These are phyloP conservation scores for Leishmania arabica DNA, from an alignment of 208 protist genomes.

Conservation along the genomic window DNA sequence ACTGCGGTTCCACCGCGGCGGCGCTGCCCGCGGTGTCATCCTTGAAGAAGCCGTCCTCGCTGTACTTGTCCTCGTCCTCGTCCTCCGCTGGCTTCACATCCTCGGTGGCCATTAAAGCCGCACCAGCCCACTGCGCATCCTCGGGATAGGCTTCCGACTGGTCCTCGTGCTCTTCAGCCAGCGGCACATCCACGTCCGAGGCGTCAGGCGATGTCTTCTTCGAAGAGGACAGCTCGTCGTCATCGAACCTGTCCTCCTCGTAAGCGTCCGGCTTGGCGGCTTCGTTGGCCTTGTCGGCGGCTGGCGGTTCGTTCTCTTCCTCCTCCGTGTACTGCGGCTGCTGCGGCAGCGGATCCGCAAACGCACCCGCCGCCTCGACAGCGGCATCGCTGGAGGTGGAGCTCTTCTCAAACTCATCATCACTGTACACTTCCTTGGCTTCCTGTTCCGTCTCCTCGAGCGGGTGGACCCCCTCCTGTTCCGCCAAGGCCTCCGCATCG, in stretches of 20 bases:
- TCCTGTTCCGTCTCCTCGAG: conserved; percentile 12
- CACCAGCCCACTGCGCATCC: too few relatives aligned
- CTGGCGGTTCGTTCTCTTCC: background rate
- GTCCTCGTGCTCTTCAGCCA: background rate
- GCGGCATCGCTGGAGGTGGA: background rate
- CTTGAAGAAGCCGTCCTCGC: conserved; percentile 13
- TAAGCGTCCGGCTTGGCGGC: background rate
- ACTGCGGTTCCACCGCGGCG: too few relatives aligned
- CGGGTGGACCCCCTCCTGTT: background rate
- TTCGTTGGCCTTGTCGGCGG: background rate
- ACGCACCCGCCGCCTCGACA: background rate
- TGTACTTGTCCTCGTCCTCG: conserved; percentile 2
- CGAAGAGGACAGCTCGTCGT: background rate
- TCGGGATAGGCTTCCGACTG: background rate
- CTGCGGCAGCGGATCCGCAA: background rate
- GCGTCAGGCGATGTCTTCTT: background rate
- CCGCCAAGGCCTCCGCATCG: background rate
- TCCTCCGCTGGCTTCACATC: background rate
- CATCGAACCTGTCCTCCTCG: conserved; percentile 21
- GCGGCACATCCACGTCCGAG: background rate
- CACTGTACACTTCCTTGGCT: conserved; percentile 6
- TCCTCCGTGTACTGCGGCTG: conserved; percentile 1
- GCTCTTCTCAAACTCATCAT: background rate
- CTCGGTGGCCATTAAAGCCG: background rate
- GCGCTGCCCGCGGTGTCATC: background rate